Evolutionary conservation across 1,139 yeast species (phyloP).

Genomic region (Saccharomyces hybrid): DNA sequence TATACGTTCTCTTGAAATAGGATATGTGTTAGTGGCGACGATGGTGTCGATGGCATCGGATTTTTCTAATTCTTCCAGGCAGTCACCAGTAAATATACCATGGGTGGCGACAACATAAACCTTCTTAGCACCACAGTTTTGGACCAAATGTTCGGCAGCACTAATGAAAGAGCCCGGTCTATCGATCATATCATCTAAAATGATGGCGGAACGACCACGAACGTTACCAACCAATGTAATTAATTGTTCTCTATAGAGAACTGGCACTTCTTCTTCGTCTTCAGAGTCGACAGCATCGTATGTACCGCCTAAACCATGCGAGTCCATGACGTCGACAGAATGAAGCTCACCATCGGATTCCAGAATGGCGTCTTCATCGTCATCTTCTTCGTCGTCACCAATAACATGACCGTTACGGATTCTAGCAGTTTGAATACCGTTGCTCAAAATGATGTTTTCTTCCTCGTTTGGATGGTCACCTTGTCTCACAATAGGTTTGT

Average conservation of each 20-base stretch:
- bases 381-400: conserved; percentile 87
- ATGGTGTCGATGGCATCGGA: conserved; percentile 77
- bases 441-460: conserved; percentile 58
- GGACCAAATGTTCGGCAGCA: conserved; percentile 93
- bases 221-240: conserved; percentile 97
- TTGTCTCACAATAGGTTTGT: conserved; percentile 33
- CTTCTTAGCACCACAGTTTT: conserved; percentile 89
- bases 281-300: conserved; percentile 77
- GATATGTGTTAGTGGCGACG: conserved; percentile 94
- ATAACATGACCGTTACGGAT: conserved; percentile 96
- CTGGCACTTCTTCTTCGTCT: conserved; percentile 68
- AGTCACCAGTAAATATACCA: conserved; percentile 83
- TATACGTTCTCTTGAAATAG: conserved; percentile 58
- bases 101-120: conserved; percentile 93
- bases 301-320: conserved; percentile 70
- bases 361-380: conserved; percentile 35
- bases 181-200: conserved; percentile 94
- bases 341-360: conserved; percentile 32
- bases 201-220: conserved; percentile 80
- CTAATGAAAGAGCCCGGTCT: conserved; percentile 90
- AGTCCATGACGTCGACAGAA: conserved; percentile 24
- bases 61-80: conserved; percentile 69
- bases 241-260: conserved; percentile 67
- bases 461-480: conserved; percentile 51
- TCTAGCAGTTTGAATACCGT: conserved; percentile 91